Percentiles rank a stretch among this genome's conserved stretches.
phyloP scores from a whole-genome alignment of 2,329 filamentous ascomycete genomes.

The Pseudonectria buxi region DNA sequence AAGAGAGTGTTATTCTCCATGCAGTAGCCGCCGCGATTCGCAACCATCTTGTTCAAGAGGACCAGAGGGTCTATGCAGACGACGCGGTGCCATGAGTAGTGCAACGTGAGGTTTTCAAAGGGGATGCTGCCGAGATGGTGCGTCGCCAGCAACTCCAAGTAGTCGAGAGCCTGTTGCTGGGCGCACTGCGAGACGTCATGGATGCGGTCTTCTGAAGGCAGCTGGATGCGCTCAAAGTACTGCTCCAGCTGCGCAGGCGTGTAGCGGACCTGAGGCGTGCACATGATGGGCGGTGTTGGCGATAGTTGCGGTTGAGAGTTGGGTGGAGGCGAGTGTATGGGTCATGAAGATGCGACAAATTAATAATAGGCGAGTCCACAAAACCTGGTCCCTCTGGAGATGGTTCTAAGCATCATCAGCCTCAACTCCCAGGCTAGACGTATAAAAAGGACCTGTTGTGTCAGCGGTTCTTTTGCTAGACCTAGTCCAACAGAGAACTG shows the following conservation, averaged over 20 bases:
- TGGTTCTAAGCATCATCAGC: no score
- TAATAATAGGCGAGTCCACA: no score
- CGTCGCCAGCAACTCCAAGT: constrained; percentile 26
- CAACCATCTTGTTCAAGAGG: constrained; percentile 36
- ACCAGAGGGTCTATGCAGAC: constrained; percentile 33
- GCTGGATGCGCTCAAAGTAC: constrained; percentile 11
- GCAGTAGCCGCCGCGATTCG: constrained; percentile 41
- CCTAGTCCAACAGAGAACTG: no score
- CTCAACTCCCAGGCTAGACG: no score
- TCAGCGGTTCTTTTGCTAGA: no score
- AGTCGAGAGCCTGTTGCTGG: constrained; percentile 18
- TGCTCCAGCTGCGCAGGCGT: constrained; percentile 6
- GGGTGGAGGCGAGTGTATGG: no score
- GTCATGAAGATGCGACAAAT: no score
- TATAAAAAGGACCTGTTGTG: no score
- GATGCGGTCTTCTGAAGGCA: constrained; percentile 3
- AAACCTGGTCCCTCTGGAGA: no score
- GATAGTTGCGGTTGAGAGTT: no score
- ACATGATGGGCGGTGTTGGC: no score
- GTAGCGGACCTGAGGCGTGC: neutral
- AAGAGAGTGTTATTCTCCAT: constrained; percentile 43
- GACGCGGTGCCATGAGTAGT: constrained; percentile 36
- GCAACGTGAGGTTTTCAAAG: constrained; percentile 48
- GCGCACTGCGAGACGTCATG: constrained; percentile 1
- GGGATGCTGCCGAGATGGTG: constrained; percentile 44